Base-by-base conservation (phyloP, 371 early-diverging fungal genomes). In the Choanephora cucurbitarum region DNA sequence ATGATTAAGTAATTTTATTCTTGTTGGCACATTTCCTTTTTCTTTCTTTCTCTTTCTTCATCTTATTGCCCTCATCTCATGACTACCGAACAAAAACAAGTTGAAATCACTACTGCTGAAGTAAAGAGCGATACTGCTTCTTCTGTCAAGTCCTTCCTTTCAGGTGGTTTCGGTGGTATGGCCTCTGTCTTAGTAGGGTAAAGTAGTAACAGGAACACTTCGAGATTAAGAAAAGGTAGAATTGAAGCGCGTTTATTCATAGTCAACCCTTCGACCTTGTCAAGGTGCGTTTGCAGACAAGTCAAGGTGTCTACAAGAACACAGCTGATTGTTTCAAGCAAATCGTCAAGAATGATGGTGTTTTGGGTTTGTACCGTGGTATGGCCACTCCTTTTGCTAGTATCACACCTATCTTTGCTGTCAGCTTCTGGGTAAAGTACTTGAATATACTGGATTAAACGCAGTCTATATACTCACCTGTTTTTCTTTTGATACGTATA, bases 211-310 rank as follows among this genome's bases (percentile, higher is more conserved):
- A 2, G 24, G 5, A 44, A 24, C 28, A 51, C 15, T n/a, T n/a
- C n/a, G n/a, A 6, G 14, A 48, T 33, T 14, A 10, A 22, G 39
- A 19, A 18, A 49, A 28, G 28, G 28, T 28, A 28, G 28, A 19
- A 39, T 18, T 53, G 6, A 58, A 7, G 32, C 15, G 28, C 15
- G 13, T 17, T 5, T 44, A 11, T 37, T 37, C 11, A 18, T 57
- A 79, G 80, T 33, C 90, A 91, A 74, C 94, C 94, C 44, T 86
- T 93, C 57, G 93, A 93, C 67, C 79, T 92, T 58, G 87, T 91
- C 70, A 92, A 92, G 82, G 94, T 97, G 43, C 88, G 96, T 52
- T 83, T 98, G 64, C 98, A 98, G 69, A 97, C 98, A 22, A 84
- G 87, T 47, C 82, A 88, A 62, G 83, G 86, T 46, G 45, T 79